Evolutionary conservation across 1,139 yeast genomes (phyloP), one percentile per base, ranked within the genome.

Genomic region (Arxiozyma telluris): DNA sequence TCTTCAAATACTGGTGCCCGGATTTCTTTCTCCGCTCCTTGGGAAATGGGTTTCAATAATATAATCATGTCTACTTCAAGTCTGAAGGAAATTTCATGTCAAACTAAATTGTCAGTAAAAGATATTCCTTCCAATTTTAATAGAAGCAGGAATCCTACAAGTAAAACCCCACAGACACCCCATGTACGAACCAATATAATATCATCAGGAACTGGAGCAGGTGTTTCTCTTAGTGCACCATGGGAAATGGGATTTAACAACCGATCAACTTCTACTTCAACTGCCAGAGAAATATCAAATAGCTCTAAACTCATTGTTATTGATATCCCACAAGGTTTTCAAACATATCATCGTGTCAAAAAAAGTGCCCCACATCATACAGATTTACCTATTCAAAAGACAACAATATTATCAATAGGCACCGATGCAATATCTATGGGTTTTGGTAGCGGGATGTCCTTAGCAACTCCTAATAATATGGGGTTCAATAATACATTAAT

Each of bases 161-260:
- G 11, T 8, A 27, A 27, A 27, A 5, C 2, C 7, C 30, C 30
- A 27, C 8, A 27, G 7, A 7, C 2, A 27, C 2, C 11, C 11
- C 30, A 27, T 27, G 30, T 27, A 27, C 11, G 11, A 7, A 27
- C 11, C 7, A 27, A 27, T 27, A 9, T 27, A 27, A 8, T 27
- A 27, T 27, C 30, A 5, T 25, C 47, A n/a, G 39, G 23, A 4
- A 44, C 39, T 8, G 45, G 45, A 9, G 27, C 30, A 15, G 47
- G 47, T 44, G 11, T 22, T 5, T 27, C 38, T 12, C 8, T 44
- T n/a, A 25, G 39, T 17, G 8, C 39, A 2, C 47, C 47, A 25
- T 44, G 47, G 47, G 47, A 44, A 44, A 45, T 45, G 41, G 47
- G 47, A 3, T 45, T 45, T 30, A 30, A 45, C 21, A 45, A 45